Evolutionary conservation across 2,329 filamentous ascomycete genomes (phyloP), one percentile per base, ranked within the genome.

Genomic region (Aspergillus sp.): DNA sequence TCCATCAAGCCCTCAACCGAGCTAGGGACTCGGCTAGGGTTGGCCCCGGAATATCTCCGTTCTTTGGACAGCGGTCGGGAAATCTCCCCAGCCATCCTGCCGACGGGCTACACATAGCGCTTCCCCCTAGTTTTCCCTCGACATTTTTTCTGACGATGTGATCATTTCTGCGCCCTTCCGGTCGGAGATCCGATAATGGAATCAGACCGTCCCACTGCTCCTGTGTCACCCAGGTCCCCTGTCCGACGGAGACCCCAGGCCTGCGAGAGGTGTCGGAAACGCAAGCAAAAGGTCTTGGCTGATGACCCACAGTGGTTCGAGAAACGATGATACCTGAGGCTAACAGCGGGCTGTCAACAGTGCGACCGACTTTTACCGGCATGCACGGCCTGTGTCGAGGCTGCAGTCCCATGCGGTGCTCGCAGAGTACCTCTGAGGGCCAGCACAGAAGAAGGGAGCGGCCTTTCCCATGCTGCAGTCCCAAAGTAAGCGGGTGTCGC

Each of bases 261-360:
- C 7, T 73, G 70, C 52, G 69, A 73, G 52, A 63, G 70, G 49
- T 73, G 71, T 54, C 73, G 70, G 67, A 70, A 69, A 52, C 68
- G 70, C 26, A 73, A 73, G 54, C 69, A 73, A 52, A 73, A 73
- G 66, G 71, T 67, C 58, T 10, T 47, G 18, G 16, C 26, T 24
- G 16, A 20, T 16, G 18, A 10, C 31, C 29, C n/a, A 20, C 26
- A 5, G 10, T n/a, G n/a, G n/a, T 46, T n/a, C 4, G 32, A 18
- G 45, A 6, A 29, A 6, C 26, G 26, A 29, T 29, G 7, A 29
- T 24, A 47, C 16, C n/a, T 12, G 45, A 52, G 14, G 2, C 50
- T 31, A 11, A 51, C 32, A 32, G 16, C 10, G 14, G 49, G 55
- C 11, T 11, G 29, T 11, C 57, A 70, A 36, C 32, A 36, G 67